These are phyloP conservation scores for Eucalyptus rudis DNA, from an alignment of 345 rosid species.

Conservation along the genomic window DNA sequence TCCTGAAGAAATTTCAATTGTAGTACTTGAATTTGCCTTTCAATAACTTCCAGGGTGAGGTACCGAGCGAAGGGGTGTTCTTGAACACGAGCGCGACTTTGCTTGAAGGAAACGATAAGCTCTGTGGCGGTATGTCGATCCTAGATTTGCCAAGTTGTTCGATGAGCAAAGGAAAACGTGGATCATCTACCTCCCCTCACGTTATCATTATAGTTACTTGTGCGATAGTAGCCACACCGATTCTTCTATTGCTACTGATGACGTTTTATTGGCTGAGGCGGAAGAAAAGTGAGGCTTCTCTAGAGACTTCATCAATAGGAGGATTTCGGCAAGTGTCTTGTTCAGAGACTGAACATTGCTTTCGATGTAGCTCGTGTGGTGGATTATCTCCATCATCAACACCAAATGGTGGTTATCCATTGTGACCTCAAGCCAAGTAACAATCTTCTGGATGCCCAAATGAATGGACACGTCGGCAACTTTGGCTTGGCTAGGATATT, in stretches of 20 bases:
- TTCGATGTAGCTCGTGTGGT: conserved; percentile 1
- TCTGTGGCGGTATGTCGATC: background rate
- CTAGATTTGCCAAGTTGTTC: background rate
- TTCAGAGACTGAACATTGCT: background rate
- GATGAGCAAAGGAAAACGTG: background rate
- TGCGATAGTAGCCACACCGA: too few species aligned
- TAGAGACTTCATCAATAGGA: background rate
- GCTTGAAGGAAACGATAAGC: background rate
- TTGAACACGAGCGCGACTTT: background rate
- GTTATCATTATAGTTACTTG: background rate
- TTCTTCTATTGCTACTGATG: background rate
- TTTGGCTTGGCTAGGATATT: background rate
- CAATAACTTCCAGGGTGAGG: conserved; percentile 2
- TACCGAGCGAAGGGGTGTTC: conserved; percentile 2
- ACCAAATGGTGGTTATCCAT: background rate
- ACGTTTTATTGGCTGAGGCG: background rate
- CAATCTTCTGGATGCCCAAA: background rate
- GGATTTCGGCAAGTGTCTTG: background rate
- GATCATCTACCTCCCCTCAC: background rate
- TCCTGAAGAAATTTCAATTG: background rate
- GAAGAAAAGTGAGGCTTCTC: background rate
- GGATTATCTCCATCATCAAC: conserved; percentile 1
- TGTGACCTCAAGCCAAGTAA: conserved; percentile 12
- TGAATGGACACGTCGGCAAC: background rate
- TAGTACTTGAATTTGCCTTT: background rate